A percentile compares a stretch with the other conserved stretches of the same genome.
These are phyloP conservation scores for Alternaria triticina DNA, from an alignment of 2,329 filamentous ascomycete genomes.

Conservation along the genomic window DNA sequence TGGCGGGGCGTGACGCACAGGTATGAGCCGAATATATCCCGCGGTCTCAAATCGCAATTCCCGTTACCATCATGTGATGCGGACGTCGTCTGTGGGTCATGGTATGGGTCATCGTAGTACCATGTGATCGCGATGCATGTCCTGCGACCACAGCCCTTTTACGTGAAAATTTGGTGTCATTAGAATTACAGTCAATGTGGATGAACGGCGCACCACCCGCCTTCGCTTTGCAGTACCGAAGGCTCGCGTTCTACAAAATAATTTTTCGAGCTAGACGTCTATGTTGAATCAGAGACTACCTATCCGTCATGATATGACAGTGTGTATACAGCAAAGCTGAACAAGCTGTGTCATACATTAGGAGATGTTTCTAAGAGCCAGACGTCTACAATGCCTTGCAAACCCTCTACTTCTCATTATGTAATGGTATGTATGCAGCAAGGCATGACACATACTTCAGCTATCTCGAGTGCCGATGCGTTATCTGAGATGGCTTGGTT, in stretches of 20 bases:
- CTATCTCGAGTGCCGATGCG: not conserved
- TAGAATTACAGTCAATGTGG: not conserved
- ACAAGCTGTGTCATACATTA: not conserved
- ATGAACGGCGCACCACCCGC: not conserved
- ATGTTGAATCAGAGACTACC: not conserved
- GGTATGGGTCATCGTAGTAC: not conserved
- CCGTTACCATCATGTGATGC: not conserved
- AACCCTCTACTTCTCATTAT: not conserved
- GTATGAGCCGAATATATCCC: not conserved
- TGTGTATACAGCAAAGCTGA: not conserved
- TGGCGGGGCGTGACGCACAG: not conserved
- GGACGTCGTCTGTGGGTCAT: not conserved
- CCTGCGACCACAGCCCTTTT: not conserved
- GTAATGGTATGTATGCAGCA: not conserved
- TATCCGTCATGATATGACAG: not conserved
- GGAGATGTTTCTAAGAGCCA: not conserved
- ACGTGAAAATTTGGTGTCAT: not conserved
- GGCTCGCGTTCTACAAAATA: not conserved
- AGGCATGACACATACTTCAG: not conserved
- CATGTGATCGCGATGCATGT: not conserved
- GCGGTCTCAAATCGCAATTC: not conserved
- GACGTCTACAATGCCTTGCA: not conserved
- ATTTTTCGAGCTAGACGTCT: not conserved
- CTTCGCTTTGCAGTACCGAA: too few relatives aligned
- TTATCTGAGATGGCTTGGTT: not conserved